Evolutionary conservation across 2,329 filamentous ascomycete genomes (phyloP).

Genomic region (Colletotrichum sp.): DNA sequence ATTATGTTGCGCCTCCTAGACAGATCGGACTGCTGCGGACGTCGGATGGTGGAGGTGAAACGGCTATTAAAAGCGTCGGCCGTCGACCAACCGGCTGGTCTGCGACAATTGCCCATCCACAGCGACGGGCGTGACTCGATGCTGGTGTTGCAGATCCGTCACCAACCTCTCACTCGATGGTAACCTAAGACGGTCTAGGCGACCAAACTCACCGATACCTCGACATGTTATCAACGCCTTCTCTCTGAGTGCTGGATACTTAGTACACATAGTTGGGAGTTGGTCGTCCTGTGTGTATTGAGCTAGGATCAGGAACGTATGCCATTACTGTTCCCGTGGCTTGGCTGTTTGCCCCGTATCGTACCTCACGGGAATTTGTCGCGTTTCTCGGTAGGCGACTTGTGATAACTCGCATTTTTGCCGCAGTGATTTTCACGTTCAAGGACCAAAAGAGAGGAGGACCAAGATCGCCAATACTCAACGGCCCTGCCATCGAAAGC

Average conservation of each 20-base stretch:
- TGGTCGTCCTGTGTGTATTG: neutral
- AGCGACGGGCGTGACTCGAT: slow-evolving; percentile 7
- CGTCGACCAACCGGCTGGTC: slow-evolving; percentile 4
- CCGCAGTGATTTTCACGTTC: neutral
- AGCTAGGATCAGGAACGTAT: neutral
- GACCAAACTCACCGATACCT: neutral
- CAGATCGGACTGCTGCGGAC: neutral
- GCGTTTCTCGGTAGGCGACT: neutral
- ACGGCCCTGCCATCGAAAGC: neutral
- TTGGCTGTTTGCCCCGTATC: neutral
- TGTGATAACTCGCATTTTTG: neutral
- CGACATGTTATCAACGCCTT: neutral
- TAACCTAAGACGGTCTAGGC: neutral
- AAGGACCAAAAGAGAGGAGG: neutral
- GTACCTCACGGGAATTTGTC: neutral
- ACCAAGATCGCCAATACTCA: neutral
- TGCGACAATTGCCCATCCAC: neutral
- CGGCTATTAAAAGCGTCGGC: slow-evolving; percentile 19
- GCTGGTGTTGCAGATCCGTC: slow-evolving; percentile 17
- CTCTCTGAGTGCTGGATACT: neutral
- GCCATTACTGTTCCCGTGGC: neutral
- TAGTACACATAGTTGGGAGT: neutral
- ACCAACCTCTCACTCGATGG: neutral
- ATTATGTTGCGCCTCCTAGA: slow-evolving; percentile 6
- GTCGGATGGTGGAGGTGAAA: slow-evolving; percentile 14